Evolutionary conservation across 306 rosid genomes (phyloP).

Genomic region (Echinosophora koreensis): DNA sequence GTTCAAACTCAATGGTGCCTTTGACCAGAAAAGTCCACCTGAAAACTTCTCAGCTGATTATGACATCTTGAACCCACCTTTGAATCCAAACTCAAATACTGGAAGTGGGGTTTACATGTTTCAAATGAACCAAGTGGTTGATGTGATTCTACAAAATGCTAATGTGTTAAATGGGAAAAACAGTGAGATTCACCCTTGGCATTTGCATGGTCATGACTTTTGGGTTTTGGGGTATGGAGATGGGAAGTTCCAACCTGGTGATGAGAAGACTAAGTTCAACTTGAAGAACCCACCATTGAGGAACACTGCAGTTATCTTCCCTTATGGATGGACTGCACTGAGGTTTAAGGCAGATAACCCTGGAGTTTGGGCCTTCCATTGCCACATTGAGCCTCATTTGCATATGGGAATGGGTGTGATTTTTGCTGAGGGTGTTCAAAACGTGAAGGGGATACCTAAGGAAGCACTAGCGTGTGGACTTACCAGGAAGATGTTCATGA

Average conservation of each 20-base stretch:
- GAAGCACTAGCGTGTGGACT: slow-evolving; percentile 62
- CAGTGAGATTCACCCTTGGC: slow-evolving; percentile 84
- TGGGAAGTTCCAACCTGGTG: slow-evolving; percentile 53
- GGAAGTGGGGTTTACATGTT: slow-evolving; percentile 63
- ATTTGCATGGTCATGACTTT: slow-evolving; percentile 83
- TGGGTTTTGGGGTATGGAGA: slow-evolving; percentile 85
- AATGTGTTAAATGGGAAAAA: slow-evolving; percentile 31
- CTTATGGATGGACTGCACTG: slow-evolving; percentile 77
- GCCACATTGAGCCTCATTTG: slow-evolving; percentile 79
- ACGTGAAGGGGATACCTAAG: slow-evolving; percentile 44
- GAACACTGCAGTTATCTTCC: slow-evolving; percentile 69
- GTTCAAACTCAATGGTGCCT: slow-evolving; percentile 38
- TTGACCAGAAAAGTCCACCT: slow-evolving; percentile 52
- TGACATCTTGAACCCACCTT: slow-evolving; percentile 59
- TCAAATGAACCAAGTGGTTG: slow-evolving; percentile 49
- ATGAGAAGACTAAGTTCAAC: slow-evolving; percentile 54
- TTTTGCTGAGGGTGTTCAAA: slow-evolving; percentile 57
- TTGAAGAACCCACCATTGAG: slow-evolving; percentile 70
- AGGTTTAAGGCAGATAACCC: slow-evolving; percentile 72
- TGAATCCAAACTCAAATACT: slow-evolving; percentile 39
- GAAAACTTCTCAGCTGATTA: slow-evolving; percentile 49
- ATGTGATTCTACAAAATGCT: slow-evolving; percentile 72
- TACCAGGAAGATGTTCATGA: slow-evolving; percentile 37
- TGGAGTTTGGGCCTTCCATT: slow-evolving; percentile 82
- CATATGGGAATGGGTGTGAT: slow-evolving; percentile 80